A percentile compares a stretch with the other conserved stretches of the same genome.
These are phyloP conservation scores for Globisporangium okanoganense DNA, from an alignment of 352 stramenopile genomes.

Conservation along the genomic window DNA sequence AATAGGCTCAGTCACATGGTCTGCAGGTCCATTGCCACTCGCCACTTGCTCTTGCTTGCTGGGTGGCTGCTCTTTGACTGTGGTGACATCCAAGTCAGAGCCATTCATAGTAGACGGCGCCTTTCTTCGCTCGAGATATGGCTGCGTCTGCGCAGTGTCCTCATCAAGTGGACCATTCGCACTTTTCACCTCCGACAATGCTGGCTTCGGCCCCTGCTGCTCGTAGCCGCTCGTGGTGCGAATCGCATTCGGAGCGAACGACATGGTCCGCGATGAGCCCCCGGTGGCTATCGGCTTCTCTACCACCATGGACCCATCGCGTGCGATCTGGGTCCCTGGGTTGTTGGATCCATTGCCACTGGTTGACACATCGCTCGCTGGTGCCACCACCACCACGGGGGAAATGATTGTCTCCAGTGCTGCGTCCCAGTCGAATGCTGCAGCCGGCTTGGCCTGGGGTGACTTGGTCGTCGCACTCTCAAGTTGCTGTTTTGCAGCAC, in stretches of 20 bases:
- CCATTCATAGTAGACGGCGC: not conserved
- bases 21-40: no score
- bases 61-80: not conserved
- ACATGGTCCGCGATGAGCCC: not conserved
- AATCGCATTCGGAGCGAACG: not conserved
- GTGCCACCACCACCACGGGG: not conserved
- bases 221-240: not conserved
- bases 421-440: conserved; percentile 2
- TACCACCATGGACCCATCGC: not conserved
- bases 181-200: not conserved
- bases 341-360: not conserved
- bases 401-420: not conserved
- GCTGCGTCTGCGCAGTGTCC: not conserved
- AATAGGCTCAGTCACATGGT: not conserved
- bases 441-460: not conserved
- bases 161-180: not conserved
- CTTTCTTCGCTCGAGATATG: not conserved
- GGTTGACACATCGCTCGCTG: not conserved
- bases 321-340: not conserved
- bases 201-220: not conserved
- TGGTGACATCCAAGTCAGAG: not conserved
- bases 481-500: not conserved
- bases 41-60: not conserved
- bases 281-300: not conserved
- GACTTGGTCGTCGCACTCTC: not conserved